A percentile compares a stretch with the other conserved stretches of the same genome.
Conservation (phyloP, 2,329 filamentous ascomycete genomes). For the Xylaria sp. region DNA sequence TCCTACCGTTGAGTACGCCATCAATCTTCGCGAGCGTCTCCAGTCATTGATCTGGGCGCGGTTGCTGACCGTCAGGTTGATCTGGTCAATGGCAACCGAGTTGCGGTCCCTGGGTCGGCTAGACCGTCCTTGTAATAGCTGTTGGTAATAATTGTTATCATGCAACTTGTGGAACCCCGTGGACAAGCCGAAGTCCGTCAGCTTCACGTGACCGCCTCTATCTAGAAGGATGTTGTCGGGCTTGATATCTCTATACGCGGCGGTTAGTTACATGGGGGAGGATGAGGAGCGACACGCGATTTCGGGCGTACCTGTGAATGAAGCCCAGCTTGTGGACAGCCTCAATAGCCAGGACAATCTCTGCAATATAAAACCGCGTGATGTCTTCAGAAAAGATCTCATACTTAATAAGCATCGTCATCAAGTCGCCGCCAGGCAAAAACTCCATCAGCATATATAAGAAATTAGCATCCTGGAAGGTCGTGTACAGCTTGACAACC, state of each 20-base stretch:
- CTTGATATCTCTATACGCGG: constrained; percentile 85
- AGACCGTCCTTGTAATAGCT: constrained; percentile 84
- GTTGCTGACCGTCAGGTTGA: constrained; percentile 97
- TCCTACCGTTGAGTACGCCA: constrained; percentile 98
- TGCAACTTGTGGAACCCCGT: constrained; percentile 98
- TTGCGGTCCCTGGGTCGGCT: constrained; percentile 83
- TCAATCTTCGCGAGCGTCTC: constrained; percentile 92
- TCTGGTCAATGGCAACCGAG: constrained; percentile 96
- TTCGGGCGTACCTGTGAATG: constrained; percentile 86
- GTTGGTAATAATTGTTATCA: constrained; percentile 98
- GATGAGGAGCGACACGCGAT: background rate
- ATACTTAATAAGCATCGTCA: constrained; percentile 99
- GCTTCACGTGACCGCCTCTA: constrained; percentile 94
- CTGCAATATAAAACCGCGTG: constrained; percentile 98
- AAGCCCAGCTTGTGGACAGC: constrained; percentile 98
- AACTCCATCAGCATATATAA: constrained; percentile 99
- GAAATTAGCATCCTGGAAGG: constrained; percentile 96
- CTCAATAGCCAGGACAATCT: constrained; percentile 97
- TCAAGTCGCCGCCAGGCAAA: constrained; percentile 95
- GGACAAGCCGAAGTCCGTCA: constrained; percentile 97
- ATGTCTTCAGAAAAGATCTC: constrained; percentile 99
- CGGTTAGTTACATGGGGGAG: constrained; percentile 61
- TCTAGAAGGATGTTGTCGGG: constrained; percentile 98
- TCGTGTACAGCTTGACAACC: constrained; percentile 98
- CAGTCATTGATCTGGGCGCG: constrained; percentile 98